Conservation (phyloP, 2,329 filamentous ascomycete genomes). For the Fusarium coffeatum region DNA sequence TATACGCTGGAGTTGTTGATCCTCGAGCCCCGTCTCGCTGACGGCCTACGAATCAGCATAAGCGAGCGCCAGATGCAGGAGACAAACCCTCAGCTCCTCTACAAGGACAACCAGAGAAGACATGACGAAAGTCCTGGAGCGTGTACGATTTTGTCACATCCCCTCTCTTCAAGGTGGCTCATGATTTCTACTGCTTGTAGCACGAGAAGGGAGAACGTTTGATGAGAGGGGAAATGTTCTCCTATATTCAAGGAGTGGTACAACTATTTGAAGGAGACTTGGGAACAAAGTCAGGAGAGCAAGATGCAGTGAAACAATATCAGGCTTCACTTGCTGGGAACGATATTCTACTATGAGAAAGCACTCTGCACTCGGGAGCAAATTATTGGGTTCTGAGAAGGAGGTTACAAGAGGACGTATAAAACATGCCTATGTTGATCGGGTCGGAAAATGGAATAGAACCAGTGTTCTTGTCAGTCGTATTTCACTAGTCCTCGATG, state of each 20-base stretch:
- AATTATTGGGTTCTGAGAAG: neutral
- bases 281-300: neutral
- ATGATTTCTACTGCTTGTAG: neutral
- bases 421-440: neutral
- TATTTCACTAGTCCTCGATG: neutral
- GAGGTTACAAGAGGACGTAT: neutral
- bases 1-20: neutral
- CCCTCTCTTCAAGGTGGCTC: neutral
- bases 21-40: neutral
- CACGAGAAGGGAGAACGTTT: neutral
- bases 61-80: neutral
- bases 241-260: neutral
- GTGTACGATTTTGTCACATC: neutral
- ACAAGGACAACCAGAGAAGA: neutral
- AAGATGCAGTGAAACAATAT: neutral
- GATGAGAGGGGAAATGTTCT: neutral
- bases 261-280: accelerated
- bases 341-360: neutral
- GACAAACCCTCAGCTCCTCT: neutral
- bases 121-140: accelerated
- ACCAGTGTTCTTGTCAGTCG: neutral
- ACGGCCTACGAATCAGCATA: neutral
- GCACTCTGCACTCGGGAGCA: neutral
- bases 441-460: neutral
- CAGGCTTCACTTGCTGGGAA: neutral